A percentile compares a stretch with the other conserved stretches of the same genome.
Evolutionary conservation across 495 filamentous ascomycete genomes (phyloP).

Genomic region (Staphylotrichum tortipilum): DNA sequence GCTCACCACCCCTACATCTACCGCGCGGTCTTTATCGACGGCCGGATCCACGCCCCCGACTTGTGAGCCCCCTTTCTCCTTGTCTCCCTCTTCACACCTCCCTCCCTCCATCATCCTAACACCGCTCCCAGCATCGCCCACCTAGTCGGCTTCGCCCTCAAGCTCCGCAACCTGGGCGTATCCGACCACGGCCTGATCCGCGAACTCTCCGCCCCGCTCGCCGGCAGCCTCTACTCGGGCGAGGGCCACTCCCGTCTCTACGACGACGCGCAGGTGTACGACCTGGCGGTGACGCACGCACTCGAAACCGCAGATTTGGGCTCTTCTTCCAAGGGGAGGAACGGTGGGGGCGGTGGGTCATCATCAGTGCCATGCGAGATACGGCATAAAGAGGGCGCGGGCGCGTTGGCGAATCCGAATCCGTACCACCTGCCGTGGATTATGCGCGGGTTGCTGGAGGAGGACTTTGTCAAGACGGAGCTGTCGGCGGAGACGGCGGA

Average conservation of each 20-base stretch:
- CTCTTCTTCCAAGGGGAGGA: slow-evolving; percentile 30
- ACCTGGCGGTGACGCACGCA: slow-evolving; percentile 74
- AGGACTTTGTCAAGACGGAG: slow-evolving; percentile 79
- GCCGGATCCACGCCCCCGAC: slow-evolving; percentile 82
- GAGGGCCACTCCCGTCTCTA: slow-evolving; percentile 93
- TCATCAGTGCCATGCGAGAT: slow-evolving; percentile 27
- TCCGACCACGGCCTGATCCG: slow-evolving; percentile 88
- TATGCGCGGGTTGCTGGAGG: slow-evolving; percentile 85
- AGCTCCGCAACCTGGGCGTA: slow-evolving; percentile 85
- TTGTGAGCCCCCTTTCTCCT: slow-evolving; percentile 48
- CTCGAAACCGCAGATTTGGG: slow-evolving; percentile 78
- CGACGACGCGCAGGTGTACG: slow-evolving; percentile 82
- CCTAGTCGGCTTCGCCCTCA: slow-evolving; percentile 85
- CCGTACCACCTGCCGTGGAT: slow-evolving; percentile 92
- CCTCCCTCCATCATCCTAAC: slow-evolving; percentile 5
- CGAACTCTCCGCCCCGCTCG: slow-evolving; percentile 79
- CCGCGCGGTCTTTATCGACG: slow-evolving; percentile 89
- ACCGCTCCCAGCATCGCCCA: slow-evolving; percentile 63
- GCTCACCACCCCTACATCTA: slow-evolving; percentile 86
- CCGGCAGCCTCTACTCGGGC: slow-evolving; percentile 82
- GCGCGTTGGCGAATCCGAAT: slow-evolving; percentile 47
- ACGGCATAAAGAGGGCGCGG: slow-evolving; percentile 28
- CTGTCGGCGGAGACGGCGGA: slow-evolving; percentile 66
- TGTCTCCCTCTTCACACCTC: slow-evolving; percentile 8
- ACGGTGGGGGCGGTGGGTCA: not conserved